Evolutionary conservation across 2,329 filamentous ascomycete genomes (phyloP).

Genomic region (Diplodia seriata): DNA sequence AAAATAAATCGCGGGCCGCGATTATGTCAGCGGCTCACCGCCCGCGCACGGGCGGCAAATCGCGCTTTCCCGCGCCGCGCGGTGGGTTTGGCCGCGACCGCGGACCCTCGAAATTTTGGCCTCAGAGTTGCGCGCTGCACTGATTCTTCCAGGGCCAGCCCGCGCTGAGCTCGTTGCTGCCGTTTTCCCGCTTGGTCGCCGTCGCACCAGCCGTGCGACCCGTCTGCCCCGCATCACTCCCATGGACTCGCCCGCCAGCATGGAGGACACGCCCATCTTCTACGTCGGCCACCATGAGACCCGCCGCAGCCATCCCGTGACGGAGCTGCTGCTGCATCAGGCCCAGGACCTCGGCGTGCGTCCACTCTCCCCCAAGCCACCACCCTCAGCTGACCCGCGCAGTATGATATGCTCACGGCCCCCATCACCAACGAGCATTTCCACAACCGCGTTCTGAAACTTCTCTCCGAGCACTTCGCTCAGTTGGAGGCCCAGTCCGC

Average conservation of each 20-base stretch:
- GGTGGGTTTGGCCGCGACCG: neutral
- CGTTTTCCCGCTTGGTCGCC: neutral
- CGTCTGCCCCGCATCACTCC: neutral
- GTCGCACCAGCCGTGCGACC: constrained; percentile 10
- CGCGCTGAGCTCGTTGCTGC: neutral
- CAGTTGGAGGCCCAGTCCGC: constrained; percentile 53
- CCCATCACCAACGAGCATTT: constrained; percentile 80
- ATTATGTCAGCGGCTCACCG: constrained; percentile 25
- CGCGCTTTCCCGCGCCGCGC: constrained; percentile 1
- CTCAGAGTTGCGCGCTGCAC: neutral
- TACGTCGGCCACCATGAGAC: constrained; percentile 79
- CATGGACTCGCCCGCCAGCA: constrained; percentile 20
- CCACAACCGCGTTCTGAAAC: constrained; percentile 68
- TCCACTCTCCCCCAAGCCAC: constrained; percentile 8
- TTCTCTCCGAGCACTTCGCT: constrained; percentile 64
- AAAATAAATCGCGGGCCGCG: constrained; percentile 27
- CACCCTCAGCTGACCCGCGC: constrained; percentile 22
- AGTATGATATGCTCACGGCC: constrained; percentile 82
- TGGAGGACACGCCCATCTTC: constrained; percentile 59
- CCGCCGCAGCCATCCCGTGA: constrained; percentile 64
- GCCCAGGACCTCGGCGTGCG: constrained; percentile 73
- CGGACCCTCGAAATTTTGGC: constrained; percentile 24
- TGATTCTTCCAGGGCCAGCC: neutral
- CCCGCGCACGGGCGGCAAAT: neutral
- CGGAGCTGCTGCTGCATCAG: constrained; percentile 69